Conservation (phyloP, 2,329 filamentous ascomycete genomes). For the Fusarium nisikadoi region DNA sequence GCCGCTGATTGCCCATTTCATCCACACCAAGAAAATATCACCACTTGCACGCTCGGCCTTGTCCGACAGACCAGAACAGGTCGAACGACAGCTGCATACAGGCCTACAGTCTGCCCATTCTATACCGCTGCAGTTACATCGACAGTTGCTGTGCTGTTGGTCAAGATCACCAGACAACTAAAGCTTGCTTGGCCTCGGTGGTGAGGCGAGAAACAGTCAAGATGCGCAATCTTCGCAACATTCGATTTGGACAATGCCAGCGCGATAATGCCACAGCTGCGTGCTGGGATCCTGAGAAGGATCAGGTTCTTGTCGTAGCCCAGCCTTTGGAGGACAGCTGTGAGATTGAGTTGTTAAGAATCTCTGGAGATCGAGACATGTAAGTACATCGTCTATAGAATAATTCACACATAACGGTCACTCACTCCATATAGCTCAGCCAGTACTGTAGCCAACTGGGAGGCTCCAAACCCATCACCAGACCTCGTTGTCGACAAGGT, state of each 20-base stretch:
- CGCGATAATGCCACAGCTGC: conserved; percentile 75
- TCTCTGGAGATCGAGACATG: conserved; percentile 59
- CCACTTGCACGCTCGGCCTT: conserved; percentile 29
- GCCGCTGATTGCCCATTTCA: conserved; percentile 39
- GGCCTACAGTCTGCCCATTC: conserved; percentile 33
- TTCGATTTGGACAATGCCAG: conserved; percentile 75
- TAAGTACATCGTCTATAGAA: conserved; percentile 46
- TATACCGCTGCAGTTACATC: background rate
- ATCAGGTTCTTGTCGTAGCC: conserved; percentile 84
- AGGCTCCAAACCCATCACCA: conserved; percentile 82
- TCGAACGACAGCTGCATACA: conserved; percentile 43
- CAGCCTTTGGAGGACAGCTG: conserved; percentile 78
- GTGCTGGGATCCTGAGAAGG: conserved; percentile 85
- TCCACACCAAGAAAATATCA: conserved; percentile 38
- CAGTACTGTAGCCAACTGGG: conserved; percentile 80
- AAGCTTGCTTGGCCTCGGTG: background rate
- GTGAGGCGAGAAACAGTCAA: conserved; percentile 10
- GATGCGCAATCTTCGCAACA: conserved; percentile 91
- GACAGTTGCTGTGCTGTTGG: background rate
- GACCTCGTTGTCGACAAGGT: conserved; percentile 80
- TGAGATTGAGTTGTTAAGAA: conserved; percentile 76
- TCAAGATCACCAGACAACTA: conserved; percentile 3
- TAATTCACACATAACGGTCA: background rate
- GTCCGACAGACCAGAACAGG: conserved; percentile 36
- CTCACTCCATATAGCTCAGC: conserved; percentile 43